Base-by-base conservation (phyloP, 2,329 filamentous ascomycete genomes). In the Thyridium curvatum region DNA sequence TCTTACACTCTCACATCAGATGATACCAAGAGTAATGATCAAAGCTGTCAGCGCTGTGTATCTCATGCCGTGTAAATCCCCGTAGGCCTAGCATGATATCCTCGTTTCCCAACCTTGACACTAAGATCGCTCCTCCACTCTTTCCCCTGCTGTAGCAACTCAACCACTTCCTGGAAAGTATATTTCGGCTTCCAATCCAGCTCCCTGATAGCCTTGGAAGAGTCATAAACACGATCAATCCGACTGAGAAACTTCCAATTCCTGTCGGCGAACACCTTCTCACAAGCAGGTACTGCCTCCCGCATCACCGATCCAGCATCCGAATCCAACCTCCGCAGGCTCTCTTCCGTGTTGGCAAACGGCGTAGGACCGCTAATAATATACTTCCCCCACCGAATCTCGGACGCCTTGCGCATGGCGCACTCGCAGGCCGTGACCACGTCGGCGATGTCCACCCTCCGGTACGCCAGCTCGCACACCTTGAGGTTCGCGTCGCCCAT, bases 201-300 rank as follows among this genome's bases (percentile, higher is more conserved):
- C 37, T 69, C 63, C n/a, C 46, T 39, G 6, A 66, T 49, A 2
- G 65, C 64, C 48, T 53, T 60, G 38, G 55, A 51, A 12, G 65
- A 65, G 45, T 71, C 66, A 41, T 71, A 71, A 12, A 71, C 66
- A 0, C 68, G 50, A 38, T 71, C 67, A 14, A 71, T 46, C 29
- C 65, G 49, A 13, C 41, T 35, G 15, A 68, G 45, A 26, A 61
- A 62, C 12, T 34, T 49, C 67, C 67, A 71, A 1, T 53, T 55
- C 34, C 48, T 50, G 4, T 43, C 40, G 5, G 37, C 41, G 34
- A 68, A 64, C 2, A 62, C 54, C 1, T 41, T 45, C 5, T 45
- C 49, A n/a, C 52, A 52, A 8, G 40, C 53, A 0, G 60, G 58
- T 4, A 53, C 51, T 1, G 49, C 42, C 5, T 34, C 35, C 12